Evolutionary conservation across 306 rosid species (phyloP).

Genomic region (Vigna trinervia): DNA sequence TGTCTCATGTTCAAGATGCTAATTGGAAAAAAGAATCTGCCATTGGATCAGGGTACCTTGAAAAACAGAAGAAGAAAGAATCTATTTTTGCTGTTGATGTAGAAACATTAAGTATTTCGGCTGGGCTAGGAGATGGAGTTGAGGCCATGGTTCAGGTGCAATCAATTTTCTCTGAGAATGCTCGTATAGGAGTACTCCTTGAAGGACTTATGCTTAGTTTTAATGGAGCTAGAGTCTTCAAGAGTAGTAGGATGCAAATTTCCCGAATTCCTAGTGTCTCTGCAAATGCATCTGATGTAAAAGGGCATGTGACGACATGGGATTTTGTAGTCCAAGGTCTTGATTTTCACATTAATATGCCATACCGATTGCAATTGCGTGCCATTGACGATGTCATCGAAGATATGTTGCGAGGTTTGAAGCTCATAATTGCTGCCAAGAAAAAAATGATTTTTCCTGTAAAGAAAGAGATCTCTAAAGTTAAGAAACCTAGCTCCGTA

Average conservation of each 20-base stretch:
- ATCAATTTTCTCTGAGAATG: slow-evolving; percentile 98
- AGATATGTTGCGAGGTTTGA: slow-evolving; percentile 91
- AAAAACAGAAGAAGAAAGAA: slow-evolving; percentile 84
- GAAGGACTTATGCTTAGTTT: slow-evolving; percentile 92
- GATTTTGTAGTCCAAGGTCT: slow-evolving; percentile 97
- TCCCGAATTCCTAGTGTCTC: slow-evolving; percentile 86
- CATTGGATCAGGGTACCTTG: slow-evolving; percentile 61
- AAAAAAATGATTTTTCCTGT: slow-evolving; percentile 77
- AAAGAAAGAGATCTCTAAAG: slow-evolving; percentile 75
- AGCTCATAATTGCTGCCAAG: slow-evolving; percentile 84
- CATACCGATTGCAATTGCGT: slow-evolving; percentile 91
- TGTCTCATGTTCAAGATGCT: slow-evolving; percentile 51
- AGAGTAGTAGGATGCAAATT: slow-evolving; percentile 98
- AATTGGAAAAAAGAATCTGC: slow-evolving; percentile 63
- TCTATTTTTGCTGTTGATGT: slow-evolving; percentile 94
- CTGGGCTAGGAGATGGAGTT: slow-evolving; percentile 95
- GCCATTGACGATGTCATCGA: slow-evolving; percentile 95
- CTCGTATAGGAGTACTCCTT: slow-evolving; percentile 90
- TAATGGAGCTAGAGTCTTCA: slow-evolving; percentile 75
- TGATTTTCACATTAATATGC: slow-evolving; percentile 92
- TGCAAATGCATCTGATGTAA: slow-evolving; percentile 58
- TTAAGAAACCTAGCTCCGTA: slow-evolving; percentile 68
- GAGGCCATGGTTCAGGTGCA: slow-evolving; percentile 89
- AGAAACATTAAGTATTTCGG: slow-evolving; percentile 82
- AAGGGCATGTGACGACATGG: slow-evolving; percentile 70